Base-by-base conservation (phyloP, 805 yeast genomes). In the Yarrowia hollandica region DNA sequence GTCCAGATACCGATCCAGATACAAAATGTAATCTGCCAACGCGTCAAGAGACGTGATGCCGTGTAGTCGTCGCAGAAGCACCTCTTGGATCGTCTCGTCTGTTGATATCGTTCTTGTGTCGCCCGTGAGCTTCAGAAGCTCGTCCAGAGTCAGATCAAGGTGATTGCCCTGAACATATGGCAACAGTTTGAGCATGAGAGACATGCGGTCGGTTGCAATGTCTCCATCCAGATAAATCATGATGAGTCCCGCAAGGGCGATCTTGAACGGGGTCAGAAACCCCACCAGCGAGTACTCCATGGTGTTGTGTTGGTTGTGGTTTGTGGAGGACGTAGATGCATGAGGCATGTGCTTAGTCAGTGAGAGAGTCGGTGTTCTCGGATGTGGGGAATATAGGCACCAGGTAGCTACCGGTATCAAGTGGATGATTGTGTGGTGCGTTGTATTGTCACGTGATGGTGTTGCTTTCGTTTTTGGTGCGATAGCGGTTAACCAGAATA, bases 141-240 rank as follows among this genome's bases (percentile, higher is more conserved):
- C 23, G 9, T 37, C 54, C 18, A 57, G 18, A 4, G 28, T 39
- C 37, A 33, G 38, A 23, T 34, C 42, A 6, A 44, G 41, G 19
- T 38, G 39, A 37, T 28, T 52, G 2, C 58, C 58, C 33, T 52
- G 44, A 2, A 55, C 39, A 12, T 55, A 41, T 2, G 59, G 59
- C 21, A 66, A 11, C 1, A 67, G 54, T 31, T 52, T 50, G 56
- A 57, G 39, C 74, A 15, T 77, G 68, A 22, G 64, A 64, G 21
- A 18, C 33, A 62, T 56, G 37, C 62, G 61, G 19, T 56, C 30
- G 28, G 60, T 11, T n/a, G 42, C 44, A 4, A 67, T 60, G 22
- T 31, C 22, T 8, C 62, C 61, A 7, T 64, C 67, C 25, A 66
- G 64, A 33, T 67, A 67, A 10, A 62, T 16, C 59, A 42, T 39